Evolutionary conservation across 2,329 filamentous ascomycete genomes (phyloP).

Genomic region (Trichoderma lentiforme): DNA sequence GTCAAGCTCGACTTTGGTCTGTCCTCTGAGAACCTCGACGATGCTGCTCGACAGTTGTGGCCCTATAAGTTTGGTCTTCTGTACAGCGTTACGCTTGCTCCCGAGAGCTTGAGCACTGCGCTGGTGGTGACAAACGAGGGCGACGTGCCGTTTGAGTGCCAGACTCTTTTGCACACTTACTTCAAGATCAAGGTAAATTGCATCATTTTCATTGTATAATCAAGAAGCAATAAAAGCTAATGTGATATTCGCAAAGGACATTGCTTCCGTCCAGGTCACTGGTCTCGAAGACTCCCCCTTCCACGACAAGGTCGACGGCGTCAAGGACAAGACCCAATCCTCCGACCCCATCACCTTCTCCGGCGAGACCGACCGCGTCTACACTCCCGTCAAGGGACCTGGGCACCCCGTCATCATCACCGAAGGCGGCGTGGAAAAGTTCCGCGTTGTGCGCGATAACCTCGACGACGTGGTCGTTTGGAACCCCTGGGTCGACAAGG

Average conservation of each 20-base stretch:
- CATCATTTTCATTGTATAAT: neutral
- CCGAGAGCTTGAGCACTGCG: slow-evolving; percentile 71
- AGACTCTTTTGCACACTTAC: slow-evolving; percentile 89
- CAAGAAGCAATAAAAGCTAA: neutral
- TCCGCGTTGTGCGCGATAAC: slow-evolving; percentile 77
- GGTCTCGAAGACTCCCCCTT: slow-evolving; percentile 77
- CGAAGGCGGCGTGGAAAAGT: slow-evolving; percentile 61
- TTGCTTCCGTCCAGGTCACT: slow-evolving; percentile 66
- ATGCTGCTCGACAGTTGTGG: slow-evolving; percentile 70
- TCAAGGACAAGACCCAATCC: slow-evolving; percentile 62
- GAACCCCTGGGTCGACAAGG: slow-evolving; percentile 94
- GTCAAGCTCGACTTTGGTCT: slow-evolving; percentile 97
- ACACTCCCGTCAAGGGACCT: slow-evolving; percentile 65
- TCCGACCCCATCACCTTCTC: slow-evolving; percentile 64
- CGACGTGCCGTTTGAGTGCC: slow-evolving; percentile 78
- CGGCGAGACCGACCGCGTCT: slow-evolving; percentile 83
- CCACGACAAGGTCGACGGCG: slow-evolving; percentile 75
- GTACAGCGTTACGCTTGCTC: slow-evolving; percentile 84
- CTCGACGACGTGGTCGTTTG: slow-evolving; percentile 88
- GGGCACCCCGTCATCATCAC: slow-evolving; percentile 56
- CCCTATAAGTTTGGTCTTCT: slow-evolving; percentile 83
- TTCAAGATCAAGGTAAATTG: slow-evolving; percentile 67
- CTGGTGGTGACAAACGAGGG: slow-evolving; percentile 89
- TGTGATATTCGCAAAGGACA: slow-evolving; percentile 57
- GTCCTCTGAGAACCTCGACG: slow-evolving; percentile 66